Evolutionary conservation across 352 stramenopile genomes (phyloP).

Genomic region (Phytopythium aichiense): DNA sequence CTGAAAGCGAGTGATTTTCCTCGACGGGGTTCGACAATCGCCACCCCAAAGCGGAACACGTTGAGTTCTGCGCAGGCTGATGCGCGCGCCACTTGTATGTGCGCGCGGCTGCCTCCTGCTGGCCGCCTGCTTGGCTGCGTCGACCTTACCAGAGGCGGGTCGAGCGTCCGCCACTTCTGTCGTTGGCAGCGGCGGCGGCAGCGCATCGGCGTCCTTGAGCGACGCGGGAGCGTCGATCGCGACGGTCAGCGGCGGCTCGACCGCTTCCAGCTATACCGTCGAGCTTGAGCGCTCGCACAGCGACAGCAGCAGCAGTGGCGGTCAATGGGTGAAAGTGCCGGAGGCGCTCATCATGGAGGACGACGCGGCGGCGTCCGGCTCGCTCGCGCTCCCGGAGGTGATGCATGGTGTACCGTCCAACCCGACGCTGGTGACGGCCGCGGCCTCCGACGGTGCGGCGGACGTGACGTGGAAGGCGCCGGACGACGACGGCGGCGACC

Average conservation of each 20-base stretch:
- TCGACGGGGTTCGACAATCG: too few species aligned
- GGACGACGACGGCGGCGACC: slow-evolving; percentile 59
- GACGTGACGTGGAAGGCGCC: slow-evolving; percentile 58
- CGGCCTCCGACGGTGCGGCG: slow-evolving; percentile 46
- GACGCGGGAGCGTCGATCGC: not conserved
- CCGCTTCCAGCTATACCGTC: not conserved
- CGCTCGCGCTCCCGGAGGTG: slow-evolving; percentile 11
- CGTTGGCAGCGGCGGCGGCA: not conserved
- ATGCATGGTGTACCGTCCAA: slow-evolving; percentile 62
- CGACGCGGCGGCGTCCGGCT: not conserved
- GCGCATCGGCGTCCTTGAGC: not conserved
- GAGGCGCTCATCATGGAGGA: slow-evolving; percentile 1
- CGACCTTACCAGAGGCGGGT: not conserved
- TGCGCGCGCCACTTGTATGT: not conserved
- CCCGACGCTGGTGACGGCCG: slow-evolving; percentile 49
- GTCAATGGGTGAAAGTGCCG: not conserved
- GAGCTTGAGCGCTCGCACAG: not conserved
- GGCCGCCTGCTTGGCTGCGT: not conserved
- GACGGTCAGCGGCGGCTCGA: not conserved
- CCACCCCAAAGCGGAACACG: too few species aligned
- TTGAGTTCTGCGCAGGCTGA: not conserved
- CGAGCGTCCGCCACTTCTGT: not conserved
- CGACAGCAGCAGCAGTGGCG: not conserved
- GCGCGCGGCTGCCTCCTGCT: not conserved
- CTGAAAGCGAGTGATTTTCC: too few species aligned